phyloP scores from a whole-genome alignment of 2,329 filamentous ascomycete genomes.

The Leptoxyphium fumago region DNA sequence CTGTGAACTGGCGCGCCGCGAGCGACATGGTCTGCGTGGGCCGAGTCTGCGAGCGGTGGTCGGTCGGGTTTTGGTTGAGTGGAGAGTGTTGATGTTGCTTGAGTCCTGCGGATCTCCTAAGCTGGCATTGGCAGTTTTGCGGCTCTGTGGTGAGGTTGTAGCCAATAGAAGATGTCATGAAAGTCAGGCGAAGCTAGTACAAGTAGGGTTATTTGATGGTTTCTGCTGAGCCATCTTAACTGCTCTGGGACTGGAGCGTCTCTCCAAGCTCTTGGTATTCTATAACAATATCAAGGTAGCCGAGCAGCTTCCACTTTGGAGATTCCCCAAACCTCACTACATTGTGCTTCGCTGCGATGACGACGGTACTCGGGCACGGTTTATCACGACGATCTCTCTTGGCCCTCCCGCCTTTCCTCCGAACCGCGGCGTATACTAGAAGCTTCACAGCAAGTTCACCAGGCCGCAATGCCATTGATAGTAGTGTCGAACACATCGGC shows the following conservation, averaged over 20 bases:
- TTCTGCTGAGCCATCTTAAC: too few relatives aligned
- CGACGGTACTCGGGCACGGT: too few relatives aligned
- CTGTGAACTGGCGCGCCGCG: conserved; percentile 31
- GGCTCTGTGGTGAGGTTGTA: neutral
- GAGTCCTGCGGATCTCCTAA: neutral
- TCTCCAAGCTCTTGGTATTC: too few relatives aligned
- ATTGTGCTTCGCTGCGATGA: too few relatives aligned
- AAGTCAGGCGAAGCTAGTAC: neutral
- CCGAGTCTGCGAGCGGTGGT: conserved; percentile 28
- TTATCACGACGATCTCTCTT: neutral
- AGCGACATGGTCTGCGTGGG: neutral
- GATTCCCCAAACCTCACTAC: too few relatives aligned
- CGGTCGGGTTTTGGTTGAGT: conserved; percentile 11
- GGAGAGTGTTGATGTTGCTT: neutral
- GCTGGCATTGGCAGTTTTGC: neutral
- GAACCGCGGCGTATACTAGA: neutral
- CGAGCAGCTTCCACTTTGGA: too few relatives aligned
- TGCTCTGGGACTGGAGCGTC: too few relatives aligned
- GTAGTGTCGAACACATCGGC: neutral
- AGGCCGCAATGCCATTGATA: neutral
- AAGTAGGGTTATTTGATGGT: neutral
- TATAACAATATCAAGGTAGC: too few relatives aligned
- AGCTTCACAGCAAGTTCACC: neutral
- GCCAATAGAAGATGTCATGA: neutral
- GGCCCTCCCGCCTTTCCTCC: neutral